Evolutionary conservation across 1,284 basidiomycete genomes (phyloP), one percentile per base, ranked within the genome.

Genomic region (Chiua sp.): DNA sequence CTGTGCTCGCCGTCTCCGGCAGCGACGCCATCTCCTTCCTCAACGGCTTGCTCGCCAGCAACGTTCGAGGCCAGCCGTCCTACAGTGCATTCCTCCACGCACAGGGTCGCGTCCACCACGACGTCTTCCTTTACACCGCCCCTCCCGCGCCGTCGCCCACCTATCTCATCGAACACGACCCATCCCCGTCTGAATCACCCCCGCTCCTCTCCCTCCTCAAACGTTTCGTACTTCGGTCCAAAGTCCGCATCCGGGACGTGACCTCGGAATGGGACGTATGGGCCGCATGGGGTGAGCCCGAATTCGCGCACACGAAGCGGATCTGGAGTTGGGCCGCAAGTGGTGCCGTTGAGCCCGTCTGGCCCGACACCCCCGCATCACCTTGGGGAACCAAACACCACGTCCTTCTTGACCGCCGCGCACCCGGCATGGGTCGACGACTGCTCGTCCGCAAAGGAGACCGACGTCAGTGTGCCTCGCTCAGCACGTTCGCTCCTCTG

Each of bases 41-140:
- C 60, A 94, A 98, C 72, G 97, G 97, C 22, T 78, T 98, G 50
- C 82, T 96, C 51, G 82, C 90, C 47, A 85, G 79, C 71, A 86
- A 80, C 66, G 84, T 91, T 53, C 83, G 78, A 4, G 74, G 76
- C 32, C 76, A 79, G 44, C 88, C 89, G 7, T 82, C 87, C 63
- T 98, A 91, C 72, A 88, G 91, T 32, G 87, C 89, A 1, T 90
- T 98, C 70, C 79, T 98, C 33, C 92, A 95, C 69, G 92, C 96
- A 12, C 72, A 98, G 92, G 98, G 98, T 47, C 86, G 96, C 69
- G 88, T 98, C 33, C 80, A 98, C 39, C 90, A 96, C 70, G 95
- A 98, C 73, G 80, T 90, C 47, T 95, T 98, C 75, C 80, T 97
- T 59, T 93, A 95, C 73, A 88, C 90, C 46, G 79, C 80, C 68